Evolutionary conservation across 352 stramenopile genomes (phyloP).

Genomic region (Phytophthora quininea): DNA sequence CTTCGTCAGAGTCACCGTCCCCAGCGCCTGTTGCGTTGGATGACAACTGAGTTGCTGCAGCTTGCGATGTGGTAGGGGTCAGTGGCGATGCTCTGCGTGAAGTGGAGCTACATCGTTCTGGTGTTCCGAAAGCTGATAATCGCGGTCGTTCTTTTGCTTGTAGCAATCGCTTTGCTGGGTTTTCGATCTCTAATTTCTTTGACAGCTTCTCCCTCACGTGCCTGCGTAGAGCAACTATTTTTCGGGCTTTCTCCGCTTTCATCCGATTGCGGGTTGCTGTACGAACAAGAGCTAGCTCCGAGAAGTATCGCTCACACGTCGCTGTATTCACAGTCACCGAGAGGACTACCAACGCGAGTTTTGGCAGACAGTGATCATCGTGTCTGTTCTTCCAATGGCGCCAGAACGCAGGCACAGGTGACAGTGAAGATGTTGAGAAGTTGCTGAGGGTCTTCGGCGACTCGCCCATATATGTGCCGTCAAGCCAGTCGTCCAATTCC

Average conservation of each 20-base stretch:
- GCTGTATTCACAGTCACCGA: neutral
- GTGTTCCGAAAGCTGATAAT: neutral
- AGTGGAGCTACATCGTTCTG: neutral
- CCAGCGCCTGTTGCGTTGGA: too few relatives aligned
- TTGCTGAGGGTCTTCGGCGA: neutral
- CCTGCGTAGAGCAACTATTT: neutral
- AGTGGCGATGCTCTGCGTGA: too few relatives aligned
- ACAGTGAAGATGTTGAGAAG: neutral
- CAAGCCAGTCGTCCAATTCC: neutral
- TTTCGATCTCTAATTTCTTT: neutral
- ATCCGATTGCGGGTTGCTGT: neutral
- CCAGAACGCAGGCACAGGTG: neutral
- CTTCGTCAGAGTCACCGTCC: too few relatives aligned
- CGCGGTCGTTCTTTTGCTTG: neutral
- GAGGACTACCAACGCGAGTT: neutral
- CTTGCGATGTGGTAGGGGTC: too few relatives aligned
- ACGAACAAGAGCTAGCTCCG: neutral
- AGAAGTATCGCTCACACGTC: neutral
- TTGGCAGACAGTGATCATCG: neutral
- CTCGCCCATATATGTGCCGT: neutral
- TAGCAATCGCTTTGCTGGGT: neutral
- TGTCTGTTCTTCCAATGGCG: neutral
- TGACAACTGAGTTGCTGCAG: too few relatives aligned
- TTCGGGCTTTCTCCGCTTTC: neutral
- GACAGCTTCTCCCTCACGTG: neutral